phyloP scores from a whole-genome alignment of 371 early-diverging fungal genomes.

The Syncephalastrum racemosum region DNA sequence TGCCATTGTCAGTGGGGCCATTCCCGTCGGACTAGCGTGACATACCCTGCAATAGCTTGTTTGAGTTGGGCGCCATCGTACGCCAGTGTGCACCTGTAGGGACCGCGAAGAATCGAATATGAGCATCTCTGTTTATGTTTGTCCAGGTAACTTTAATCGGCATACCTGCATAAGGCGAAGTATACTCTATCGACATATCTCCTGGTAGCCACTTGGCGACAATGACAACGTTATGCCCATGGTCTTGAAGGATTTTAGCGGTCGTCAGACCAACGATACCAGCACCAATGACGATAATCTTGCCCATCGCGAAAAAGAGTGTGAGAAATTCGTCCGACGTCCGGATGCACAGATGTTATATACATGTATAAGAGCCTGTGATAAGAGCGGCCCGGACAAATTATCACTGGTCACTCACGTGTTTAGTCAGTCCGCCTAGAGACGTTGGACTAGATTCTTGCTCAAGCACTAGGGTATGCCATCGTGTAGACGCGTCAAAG shows the following conservation, averaged over 20 bases:
- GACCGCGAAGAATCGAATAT: background rate
- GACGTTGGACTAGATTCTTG: no score
- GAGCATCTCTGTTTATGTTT: background rate
- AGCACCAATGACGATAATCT: conserved; percentile 65
- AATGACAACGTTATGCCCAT: conserved; percentile 56
- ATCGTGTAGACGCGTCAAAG: no score
- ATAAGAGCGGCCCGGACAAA: no score
- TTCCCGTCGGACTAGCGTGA: background rate
- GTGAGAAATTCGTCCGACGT: no score
- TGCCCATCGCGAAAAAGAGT: background rate
- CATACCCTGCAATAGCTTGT: conserved; percentile 47
- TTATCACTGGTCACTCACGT: no score
- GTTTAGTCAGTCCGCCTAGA: no score
- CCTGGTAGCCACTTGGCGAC: conserved; percentile 61
- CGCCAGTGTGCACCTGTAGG: conserved; percentile 72
- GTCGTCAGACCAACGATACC: conserved; percentile 77
- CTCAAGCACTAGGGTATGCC: no score
- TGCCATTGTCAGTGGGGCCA: background rate
- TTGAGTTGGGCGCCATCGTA: conserved; percentile 48
- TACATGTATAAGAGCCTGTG: no score
- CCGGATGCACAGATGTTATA: no score
- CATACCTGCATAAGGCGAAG: conserved; percentile 74
- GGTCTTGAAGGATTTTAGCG: conserved; percentile 51
- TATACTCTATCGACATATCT: conserved; percentile 56
- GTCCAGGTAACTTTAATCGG: background rate